A percentile compares a stretch with the other conserved stretches of the same genome.
Evolutionary conservation across 441 rosid species (phyloP).

Genomic region (Brassica balearica): DNA sequence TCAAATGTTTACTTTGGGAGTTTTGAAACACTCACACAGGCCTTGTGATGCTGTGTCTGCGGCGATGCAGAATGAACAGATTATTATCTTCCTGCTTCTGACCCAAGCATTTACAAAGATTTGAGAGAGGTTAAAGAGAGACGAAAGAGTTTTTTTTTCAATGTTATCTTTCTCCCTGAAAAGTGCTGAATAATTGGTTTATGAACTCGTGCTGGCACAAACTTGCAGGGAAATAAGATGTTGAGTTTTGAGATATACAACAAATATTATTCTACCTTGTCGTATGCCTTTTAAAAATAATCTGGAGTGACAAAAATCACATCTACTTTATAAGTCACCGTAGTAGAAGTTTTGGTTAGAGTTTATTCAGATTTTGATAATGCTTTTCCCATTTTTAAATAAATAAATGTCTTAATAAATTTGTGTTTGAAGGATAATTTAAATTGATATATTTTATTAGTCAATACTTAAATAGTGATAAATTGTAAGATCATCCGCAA

Average conservation of each 20-base stretch:
- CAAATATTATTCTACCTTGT: neutral
- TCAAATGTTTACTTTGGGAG: conserved; percentile 24
- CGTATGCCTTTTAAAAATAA: neutral
- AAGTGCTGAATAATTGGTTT: conserved; percentile 34
- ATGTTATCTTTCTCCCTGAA: conserved; percentile 25
- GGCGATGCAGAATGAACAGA: conserved; percentile 29
- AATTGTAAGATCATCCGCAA: too few species aligned
- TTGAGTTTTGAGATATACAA: conserved; percentile 31
- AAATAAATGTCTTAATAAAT: too few species aligned
- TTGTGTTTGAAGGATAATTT: too few species aligned
- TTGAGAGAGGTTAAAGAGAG: conserved; percentile 35
- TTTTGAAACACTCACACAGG: conserved; percentile 17
- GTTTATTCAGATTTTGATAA: neutral
- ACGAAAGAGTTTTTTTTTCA: conserved; percentile 2
- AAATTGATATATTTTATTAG: too few species aligned
- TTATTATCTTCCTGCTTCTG: conserved; percentile 34
- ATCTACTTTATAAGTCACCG: neutral
- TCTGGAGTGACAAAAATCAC: neutral
- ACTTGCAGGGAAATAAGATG: conserved; percentile 32
- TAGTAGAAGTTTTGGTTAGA: neutral
- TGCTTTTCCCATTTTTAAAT: too few species aligned
- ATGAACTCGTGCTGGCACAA: conserved; percentile 26
- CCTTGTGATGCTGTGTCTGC: conserved; percentile 37
- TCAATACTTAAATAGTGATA: too few species aligned
- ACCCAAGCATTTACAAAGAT: conserved; percentile 24